Percentiles rank a stretch among this genome's conserved stretches.
These are phyloP conservation scores for Phialophora expanda DNA, from an alignment of 2,329 filamentous ascomycete species.

Conservation along the genomic window DNA sequence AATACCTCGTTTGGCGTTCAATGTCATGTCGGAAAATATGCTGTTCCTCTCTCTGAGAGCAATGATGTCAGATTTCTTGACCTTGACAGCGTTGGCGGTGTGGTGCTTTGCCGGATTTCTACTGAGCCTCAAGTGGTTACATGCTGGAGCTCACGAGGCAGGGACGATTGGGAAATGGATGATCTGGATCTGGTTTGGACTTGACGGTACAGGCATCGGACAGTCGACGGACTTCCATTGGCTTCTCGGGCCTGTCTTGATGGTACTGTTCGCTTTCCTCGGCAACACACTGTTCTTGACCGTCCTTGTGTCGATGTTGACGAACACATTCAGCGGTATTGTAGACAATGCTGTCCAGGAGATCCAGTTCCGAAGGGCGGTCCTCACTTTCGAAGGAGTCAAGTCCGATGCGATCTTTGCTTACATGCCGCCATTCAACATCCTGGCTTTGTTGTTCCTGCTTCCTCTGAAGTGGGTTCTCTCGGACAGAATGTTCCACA, in stretches of 20 bases:
- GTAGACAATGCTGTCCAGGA: conserved; percentile 78
- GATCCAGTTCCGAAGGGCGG: conserved; percentile 79
- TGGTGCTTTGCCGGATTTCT: conserved; percentile 88
- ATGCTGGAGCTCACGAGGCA: conserved; percentile 62
- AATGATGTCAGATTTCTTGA: conserved; percentile 86
- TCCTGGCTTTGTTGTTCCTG: conserved; percentile 74
- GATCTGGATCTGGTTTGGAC: conserved; percentile 90
- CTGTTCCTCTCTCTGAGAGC: conserved; percentile 79
- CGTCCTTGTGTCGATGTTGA: conserved; percentile 84
- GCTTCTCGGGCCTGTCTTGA: conserved; percentile 77
- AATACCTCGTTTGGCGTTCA: conserved; percentile 80
- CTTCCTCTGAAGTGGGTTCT: conserved; percentile 79
- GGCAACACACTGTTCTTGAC: conserved; percentile 87
- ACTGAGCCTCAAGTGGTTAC: conserved; percentile 77
- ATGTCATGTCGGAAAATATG: conserved; percentile 80
- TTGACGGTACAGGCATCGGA: conserved; percentile 72
- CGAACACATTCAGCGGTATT: conserved; percentile 81
- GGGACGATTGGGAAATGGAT: conserved; percentile 86
- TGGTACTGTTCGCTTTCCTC: conserved; percentile 83
- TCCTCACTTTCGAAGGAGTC: conserved; percentile 82
- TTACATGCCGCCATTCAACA: conserved; percentile 82
- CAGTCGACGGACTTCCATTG: conserved; percentile 73
- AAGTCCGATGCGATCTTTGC: conserved; percentile 83
- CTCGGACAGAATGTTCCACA: conserved; percentile 85
- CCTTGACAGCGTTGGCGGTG: conserved; percentile 73